These are phyloP conservation scores for Acarospora socialis DNA, from an alignment of 2,329 filamentous ascomycete genomes.

Conservation along the genomic window DNA sequence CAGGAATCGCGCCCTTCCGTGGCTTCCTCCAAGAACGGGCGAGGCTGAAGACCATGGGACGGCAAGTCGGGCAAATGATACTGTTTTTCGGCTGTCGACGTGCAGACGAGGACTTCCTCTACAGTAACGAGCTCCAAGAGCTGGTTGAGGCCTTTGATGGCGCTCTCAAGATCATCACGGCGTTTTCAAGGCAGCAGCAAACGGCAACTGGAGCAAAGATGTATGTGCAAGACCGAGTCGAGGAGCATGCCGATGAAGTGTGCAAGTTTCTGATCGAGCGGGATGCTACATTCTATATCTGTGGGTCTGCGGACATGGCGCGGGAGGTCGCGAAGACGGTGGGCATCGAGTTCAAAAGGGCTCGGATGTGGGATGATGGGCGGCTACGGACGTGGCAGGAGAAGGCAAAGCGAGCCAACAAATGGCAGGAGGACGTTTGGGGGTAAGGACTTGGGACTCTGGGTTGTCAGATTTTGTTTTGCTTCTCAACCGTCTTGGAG, in stretches of 20 bases:
- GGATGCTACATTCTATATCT: not conserved
- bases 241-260: not conserved
- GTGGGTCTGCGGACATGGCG: not conserved
- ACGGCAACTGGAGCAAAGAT: not conserved
- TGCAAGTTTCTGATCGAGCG: not conserved
- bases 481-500: no score
- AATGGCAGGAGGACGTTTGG: no score
- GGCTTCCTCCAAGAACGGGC: constrained; percentile 17
- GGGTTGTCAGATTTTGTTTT: no score
- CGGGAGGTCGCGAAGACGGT: not conserved
- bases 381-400: no score
- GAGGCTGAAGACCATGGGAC: constrained; percentile 5
- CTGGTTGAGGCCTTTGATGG: not conserved
- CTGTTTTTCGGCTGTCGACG: constrained; percentile 16
- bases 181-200: not conserved
- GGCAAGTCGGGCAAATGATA: constrained; percentile 8
- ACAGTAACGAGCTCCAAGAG: constrained; percentile 6
- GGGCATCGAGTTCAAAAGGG: no score
- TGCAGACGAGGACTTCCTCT: constrained; percentile 16
- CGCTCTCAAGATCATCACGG: not conserved
- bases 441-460: no score
- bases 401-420: no score
- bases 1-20: constrained; percentile 20
- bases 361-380: no score
- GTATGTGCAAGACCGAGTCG: not conserved